Percentiles rank a stretch among this genome's conserved stretches.
Evolutionary conservation across 805 yeast species (phyloP).

Genomic region (Metschnikowia noctiluminum): DNA sequence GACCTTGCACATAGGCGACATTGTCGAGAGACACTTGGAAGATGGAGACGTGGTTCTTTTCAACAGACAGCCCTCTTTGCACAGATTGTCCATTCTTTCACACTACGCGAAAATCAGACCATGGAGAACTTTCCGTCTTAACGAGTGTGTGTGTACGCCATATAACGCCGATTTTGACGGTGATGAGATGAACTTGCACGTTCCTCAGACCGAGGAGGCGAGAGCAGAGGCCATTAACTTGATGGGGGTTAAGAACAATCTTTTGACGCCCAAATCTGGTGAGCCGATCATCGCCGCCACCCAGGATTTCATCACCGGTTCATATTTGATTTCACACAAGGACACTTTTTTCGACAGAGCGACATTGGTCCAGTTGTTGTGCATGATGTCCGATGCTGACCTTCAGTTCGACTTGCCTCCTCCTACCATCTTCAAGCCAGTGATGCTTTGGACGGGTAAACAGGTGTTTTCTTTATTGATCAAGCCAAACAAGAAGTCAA

Average conservation of each 20-base stretch:
- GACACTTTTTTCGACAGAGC: conserved; percentile 92
- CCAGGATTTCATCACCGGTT: conserved; percentile 97
- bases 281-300: conserved; percentile 99
- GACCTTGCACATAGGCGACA: conserved; percentile 78
- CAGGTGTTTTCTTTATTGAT: conserved; percentile 88
- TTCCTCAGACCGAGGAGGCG: conserved; percentile 98
- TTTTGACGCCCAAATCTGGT: conserved; percentile 95
- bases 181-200: conserved; percentile 98
- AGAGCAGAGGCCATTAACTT: conserved; percentile 97
- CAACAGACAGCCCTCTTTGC: conserved; percentile 97
- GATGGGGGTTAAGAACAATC: conserved; percentile 96
- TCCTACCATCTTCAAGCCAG: conserved; percentile 90
- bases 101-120: conserved; percentile 96
- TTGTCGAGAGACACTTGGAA: conserved; percentile 94
- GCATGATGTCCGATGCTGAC: conserved; percentile 95
- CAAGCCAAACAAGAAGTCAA: conserved; percentile 71
- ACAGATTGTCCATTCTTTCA: conserved; percentile 86
- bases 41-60: conserved; percentile 96
- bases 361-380: conserved; percentile 70
- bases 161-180: conserved; percentile 99
- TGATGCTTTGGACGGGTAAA: conserved; percentile 93
- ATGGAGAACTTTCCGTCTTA: conserved; percentile 95
- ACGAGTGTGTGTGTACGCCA: conserved; percentile 99
- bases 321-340: conserved; percentile 86
- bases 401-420: conserved; percentile 91